Evolutionary conservation across 345 rosid genomes (phyloP).

Genomic region (Eucalyptus regnans): DNA sequence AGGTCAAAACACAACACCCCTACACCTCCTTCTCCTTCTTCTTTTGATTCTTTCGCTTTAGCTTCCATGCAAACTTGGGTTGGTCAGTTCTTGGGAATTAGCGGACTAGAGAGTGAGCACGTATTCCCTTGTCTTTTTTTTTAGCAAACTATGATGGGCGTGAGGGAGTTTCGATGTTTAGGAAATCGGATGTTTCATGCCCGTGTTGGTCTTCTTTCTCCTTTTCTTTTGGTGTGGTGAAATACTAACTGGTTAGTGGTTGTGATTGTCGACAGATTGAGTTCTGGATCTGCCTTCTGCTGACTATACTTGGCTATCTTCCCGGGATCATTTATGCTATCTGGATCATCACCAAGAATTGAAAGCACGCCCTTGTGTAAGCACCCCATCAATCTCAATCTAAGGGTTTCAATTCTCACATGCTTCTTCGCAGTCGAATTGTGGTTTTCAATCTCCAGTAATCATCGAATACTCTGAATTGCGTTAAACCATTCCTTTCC

Average conservation of each 20-base stretch:
- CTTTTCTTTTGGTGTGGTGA: neutral
- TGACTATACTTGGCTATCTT: conserved; percentile 55
- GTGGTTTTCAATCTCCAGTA: neutral
- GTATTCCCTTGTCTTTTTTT: neutral
- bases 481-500: neutral
- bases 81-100: neutral
- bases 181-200: neutral
- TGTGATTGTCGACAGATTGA: conserved; percentile 24
- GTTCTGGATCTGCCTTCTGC: conserved; percentile 83
- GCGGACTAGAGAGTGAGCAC: neutral
- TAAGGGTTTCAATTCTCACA: neutral
- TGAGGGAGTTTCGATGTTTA: neutral
- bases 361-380: neutral
- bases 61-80: neutral
- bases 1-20: conserved; percentile 8
- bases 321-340: conserved; percentile 82
- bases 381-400: neutral
- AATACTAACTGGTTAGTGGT: neutral
- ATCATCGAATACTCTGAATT: neutral
- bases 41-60: neutral
- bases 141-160: neutral
- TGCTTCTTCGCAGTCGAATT: neutral
- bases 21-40: neutral
- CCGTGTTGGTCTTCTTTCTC: neutral
- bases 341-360: conserved; percentile 52